Base-by-base conservation (phyloP, 2,329 filamentous ascomycete genomes). In the Cladosporium sp. region DNA sequence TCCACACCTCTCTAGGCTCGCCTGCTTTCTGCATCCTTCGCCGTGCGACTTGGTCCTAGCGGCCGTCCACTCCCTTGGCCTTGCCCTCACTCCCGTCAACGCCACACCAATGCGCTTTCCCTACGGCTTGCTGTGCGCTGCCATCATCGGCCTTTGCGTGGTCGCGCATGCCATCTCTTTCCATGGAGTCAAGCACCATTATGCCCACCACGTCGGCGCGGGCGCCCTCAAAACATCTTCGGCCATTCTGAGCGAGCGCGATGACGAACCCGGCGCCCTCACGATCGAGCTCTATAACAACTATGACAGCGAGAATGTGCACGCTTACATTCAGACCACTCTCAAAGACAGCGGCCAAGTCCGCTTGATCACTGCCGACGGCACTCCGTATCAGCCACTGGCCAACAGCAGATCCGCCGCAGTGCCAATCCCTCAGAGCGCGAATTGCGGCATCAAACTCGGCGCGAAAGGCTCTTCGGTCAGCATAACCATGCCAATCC, bases 251-350 rank as follows among this genome's bases (percentile, higher is more conserved):
- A 23, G 14, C 14, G 37, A 28, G 23, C 56, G 56, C 37, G 56
- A 46, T 26, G n/a, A 23, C n/a, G 14, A 50, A 33, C 23, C 50
- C 12, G 26, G 12, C 8, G 16, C 61, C 2, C 26, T 63, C 26
- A n/a, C 61, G 1, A 63, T 71, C 12, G 67, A 67, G 3, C 69
- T 83, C 3, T 72, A 80, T 68, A 83, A 83, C 69, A 81, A 81
- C 66, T 75, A 79, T 46, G 66, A 67, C 12, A 76, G 74, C 3
- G 65, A 68, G 0, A 72, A 67, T 23, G 65, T 82, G 64, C 79
- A 78, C 53, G 78, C 77, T 0, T 83, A 83, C 67, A 63, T 63
- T 4, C 72, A 83, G 50, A 77, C 77, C 10, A 81, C 80, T 1
- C 67, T 78, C 2, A 80, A 82, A 67, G 69, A 70, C 3, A 67